Conservation (phyloP, 257 asterid genomes). For the Anisodus tanguticus region DNA sequence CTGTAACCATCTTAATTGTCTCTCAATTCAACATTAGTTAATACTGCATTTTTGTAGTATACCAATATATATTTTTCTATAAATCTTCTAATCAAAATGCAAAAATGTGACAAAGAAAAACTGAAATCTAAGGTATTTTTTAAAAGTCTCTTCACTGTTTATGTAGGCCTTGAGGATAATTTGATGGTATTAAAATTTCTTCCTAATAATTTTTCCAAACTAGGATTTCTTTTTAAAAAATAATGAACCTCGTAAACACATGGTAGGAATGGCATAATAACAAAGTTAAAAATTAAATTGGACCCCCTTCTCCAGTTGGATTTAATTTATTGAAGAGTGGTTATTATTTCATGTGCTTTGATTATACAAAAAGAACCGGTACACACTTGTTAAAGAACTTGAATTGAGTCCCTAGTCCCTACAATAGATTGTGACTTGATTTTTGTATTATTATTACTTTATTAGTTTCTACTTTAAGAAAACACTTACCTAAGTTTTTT, state of each 20-base stretch:
- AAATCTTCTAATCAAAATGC: background rate
- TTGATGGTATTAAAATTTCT: background rate
- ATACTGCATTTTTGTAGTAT: background rate
- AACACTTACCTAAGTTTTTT: background rate
- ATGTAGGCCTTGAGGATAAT: background rate
- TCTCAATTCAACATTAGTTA: background rate
- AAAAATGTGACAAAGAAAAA: too few species aligned
- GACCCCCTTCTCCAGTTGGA: slow-evolving; percentile 15
- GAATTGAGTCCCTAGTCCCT: background rate
- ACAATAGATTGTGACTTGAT: background rate
- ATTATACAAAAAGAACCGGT: background rate
- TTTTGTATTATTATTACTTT: background rate
- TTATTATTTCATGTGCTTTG: slow-evolving; percentile 26
- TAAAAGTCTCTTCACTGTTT: too few species aligned
- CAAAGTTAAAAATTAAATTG: background rate
- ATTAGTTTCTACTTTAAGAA: slow-evolving; percentile 8
- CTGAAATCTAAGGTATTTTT: background rate
- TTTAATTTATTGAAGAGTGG: slow-evolving; percentile 17
- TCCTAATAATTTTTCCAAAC: background rate
- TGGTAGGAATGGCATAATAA: background rate
- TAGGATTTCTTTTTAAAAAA: background rate
- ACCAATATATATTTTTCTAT: too few species aligned
- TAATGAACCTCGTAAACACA: background rate
- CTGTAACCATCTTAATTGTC: background rate
- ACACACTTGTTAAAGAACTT: background rate